phyloP scores from a whole-genome alignment of 1,284 basidiomycete species.

The Irpex rosettiformis region DNA sequence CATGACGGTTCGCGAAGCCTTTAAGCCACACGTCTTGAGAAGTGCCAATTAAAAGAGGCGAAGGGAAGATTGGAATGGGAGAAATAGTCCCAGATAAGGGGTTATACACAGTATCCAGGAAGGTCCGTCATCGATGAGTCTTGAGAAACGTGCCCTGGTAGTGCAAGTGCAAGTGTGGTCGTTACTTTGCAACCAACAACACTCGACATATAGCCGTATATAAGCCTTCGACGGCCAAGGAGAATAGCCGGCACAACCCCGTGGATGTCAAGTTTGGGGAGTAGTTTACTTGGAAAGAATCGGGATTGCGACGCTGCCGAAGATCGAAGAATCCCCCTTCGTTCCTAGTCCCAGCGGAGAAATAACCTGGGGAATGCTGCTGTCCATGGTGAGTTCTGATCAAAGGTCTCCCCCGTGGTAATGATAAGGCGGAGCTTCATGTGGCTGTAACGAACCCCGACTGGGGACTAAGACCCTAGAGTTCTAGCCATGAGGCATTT shows the following conservation, averaged over 20 bases:
- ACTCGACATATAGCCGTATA: neutral
- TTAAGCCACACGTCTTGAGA: neutral
- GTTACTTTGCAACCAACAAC: neutral
- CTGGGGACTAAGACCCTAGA: neutral
- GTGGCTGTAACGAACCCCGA: neutral
- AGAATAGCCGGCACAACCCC: slow-evolving; percentile 8
- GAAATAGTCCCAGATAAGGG: neutral
- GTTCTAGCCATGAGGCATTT: neutral
- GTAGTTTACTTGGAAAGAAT: neutral
- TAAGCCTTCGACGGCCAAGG: neutral
- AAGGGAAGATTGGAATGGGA: neutral
- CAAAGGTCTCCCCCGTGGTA: neutral
- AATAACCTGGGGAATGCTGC: neutral
- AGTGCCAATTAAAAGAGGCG: neutral
- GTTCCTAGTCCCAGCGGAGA: neutral
- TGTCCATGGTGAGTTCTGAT: neutral
- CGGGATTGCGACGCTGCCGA: neutral
- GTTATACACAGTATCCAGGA: neutral
- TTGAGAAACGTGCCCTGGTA: neutral
- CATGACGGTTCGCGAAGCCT: slow-evolving; percentile 10
- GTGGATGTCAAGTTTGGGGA: neutral
- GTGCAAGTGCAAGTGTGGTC: too few species aligned
- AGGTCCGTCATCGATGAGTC: slow-evolving; percentile 1
- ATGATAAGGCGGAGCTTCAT: neutral
- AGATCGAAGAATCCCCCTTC: neutral